These are phyloP conservation scores for Botryotinia globosa DNA, from an alignment of 2,329 filamentous ascomycete genomes.

Conservation along the genomic window DNA sequence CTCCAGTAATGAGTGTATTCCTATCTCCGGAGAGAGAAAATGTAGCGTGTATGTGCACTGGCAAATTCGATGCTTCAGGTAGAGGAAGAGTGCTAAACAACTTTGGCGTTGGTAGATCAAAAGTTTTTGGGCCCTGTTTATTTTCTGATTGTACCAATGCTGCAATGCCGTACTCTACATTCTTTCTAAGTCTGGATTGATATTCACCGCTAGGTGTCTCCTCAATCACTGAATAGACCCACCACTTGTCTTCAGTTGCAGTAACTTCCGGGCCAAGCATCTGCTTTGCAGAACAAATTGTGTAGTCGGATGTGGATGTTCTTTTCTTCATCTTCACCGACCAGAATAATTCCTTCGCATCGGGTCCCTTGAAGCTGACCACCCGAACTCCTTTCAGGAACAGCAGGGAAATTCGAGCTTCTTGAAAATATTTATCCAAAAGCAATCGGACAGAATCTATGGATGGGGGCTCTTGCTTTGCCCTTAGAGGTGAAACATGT, in stretches of 20 bases:
- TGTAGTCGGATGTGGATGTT: slow-evolving; percentile 8
- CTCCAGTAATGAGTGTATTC: slow-evolving; percentile 29
- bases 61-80: slow-evolving; percentile 29
- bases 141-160: slow-evolving; percentile 23
- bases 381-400: slow-evolving; percentile 29
- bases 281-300: slow-evolving; percentile 21
- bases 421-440: slow-evolving; percentile 29
- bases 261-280: background rate
- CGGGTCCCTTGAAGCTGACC: slow-evolving; percentile 28
- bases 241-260: slow-evolving; percentile 27
- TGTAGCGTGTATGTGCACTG: slow-evolving; percentile 36
- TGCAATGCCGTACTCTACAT: slow-evolving; percentile 30
- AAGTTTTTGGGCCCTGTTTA: background rate
- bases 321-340: slow-evolving; percentile 20
- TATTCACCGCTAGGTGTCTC: slow-evolving; percentile 21
- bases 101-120: slow-evolving; percentile 13
- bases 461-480: background rate
- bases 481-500: background rate
- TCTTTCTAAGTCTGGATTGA: slow-evolving; percentile 28
- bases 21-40: slow-evolving; percentile 37
- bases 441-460: slow-evolving; percentile 6
- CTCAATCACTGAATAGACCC: slow-evolving; percentile 25
- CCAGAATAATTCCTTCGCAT: slow-evolving; percentile 25
- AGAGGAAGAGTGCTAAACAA: slow-evolving; percentile 32
- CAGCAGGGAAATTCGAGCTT: slow-evolving; percentile 32